Evolutionary conservation across 169 alveolate genomes (phyloP).

Genomic region (Cryptosporidium xiaoi): DNA sequence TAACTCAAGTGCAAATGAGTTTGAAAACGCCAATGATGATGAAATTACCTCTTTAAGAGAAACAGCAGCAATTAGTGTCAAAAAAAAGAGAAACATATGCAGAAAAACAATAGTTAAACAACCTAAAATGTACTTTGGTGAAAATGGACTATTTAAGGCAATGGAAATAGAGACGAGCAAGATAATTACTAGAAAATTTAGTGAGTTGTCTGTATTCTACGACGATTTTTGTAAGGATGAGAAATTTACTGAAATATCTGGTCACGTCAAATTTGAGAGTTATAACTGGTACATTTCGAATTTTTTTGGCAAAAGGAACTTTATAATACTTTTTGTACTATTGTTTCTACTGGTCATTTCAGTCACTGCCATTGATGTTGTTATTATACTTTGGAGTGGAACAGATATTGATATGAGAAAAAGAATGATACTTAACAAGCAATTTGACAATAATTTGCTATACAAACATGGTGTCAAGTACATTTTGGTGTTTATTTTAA

Average conservation of each 20-base stretch:
- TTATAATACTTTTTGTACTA: conserved; percentile 2
- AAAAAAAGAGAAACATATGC: background rate
- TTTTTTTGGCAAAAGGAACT: conserved; percentile 45
- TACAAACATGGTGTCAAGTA: conserved; percentile 23
- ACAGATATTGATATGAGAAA: conserved; percentile 57
- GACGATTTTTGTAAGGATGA: background rate
- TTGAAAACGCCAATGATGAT: background rate
- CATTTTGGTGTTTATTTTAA: conserved; percentile 15
- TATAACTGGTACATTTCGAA: conserved; percentile 43
- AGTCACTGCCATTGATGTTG: conserved; percentile 2
- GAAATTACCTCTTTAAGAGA: background rate
- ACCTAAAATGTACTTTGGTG: conserved; percentile 20
- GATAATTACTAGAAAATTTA: conserved; percentile 1
- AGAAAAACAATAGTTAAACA: background rate
- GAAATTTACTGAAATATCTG: conserved; percentile 48
- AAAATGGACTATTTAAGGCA: conserved; percentile 16
- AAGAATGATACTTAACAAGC: conserved; percentile 19
- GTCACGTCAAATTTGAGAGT: conserved; percentile 62
- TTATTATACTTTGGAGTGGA: conserved; percentile 68
- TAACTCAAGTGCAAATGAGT: background rate
- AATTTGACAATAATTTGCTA: conserved; percentile 12
- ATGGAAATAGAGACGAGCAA: conserved; percentile 40
- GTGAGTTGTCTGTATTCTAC: background rate
- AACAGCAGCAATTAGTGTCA: background rate
- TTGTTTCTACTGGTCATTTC: conserved; percentile 8